Percentiles rank a stretch among this genome's conserved stretches.
Conservation (phyloP, 345 rosid species). For the Stellera chamaejasme region DNA sequence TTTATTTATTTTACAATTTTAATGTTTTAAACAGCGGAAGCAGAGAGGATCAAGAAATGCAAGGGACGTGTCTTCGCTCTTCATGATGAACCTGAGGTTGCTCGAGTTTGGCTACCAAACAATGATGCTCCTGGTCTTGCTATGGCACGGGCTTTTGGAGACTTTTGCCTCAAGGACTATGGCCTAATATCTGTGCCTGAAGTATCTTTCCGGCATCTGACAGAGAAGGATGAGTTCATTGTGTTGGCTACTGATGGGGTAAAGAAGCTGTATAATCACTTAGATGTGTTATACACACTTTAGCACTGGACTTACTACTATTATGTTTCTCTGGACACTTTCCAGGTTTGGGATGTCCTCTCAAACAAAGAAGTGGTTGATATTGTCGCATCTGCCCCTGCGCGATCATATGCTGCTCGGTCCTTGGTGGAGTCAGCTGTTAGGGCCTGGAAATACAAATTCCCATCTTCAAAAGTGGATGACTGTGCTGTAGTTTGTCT, state of each 20-base stretch:
- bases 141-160: conserved; percentile 99
- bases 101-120: conserved; percentile 95
- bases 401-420: conserved; percentile 69
- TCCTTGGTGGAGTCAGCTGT: conserved; percentile 81
- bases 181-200: conserved; percentile 98
- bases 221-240: conserved; percentile 75
- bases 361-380: conserved; percentile 81
- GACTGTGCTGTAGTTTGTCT: conserved; percentile 98
- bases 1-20: too few species aligned
- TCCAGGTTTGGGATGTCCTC: conserved; percentile 95
- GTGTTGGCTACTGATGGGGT: conserved; percentile 99
- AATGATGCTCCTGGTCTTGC: conserved; percentile 95
- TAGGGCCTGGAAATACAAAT: conserved; percentile 84
- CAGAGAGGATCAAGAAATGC: conserved; percentile 83
- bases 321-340: background rate
- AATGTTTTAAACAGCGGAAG: conserved; percentile 50
- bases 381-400: conserved; percentile 63
- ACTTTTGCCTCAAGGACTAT: conserved; percentile 94
- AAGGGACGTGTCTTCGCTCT: conserved; percentile 95
- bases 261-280: conserved; percentile 10
- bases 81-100: conserved; percentile 92
- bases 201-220: conserved; percentile 50
- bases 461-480: conserved; percentile 88
- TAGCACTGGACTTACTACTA: background rate
- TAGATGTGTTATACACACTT: background rate